A percentile compares a stretch with the other conserved stretches of the same genome.
Conservation (phyloP, 139 green algal genomes). For the Picochlorum sp. region DNA sequence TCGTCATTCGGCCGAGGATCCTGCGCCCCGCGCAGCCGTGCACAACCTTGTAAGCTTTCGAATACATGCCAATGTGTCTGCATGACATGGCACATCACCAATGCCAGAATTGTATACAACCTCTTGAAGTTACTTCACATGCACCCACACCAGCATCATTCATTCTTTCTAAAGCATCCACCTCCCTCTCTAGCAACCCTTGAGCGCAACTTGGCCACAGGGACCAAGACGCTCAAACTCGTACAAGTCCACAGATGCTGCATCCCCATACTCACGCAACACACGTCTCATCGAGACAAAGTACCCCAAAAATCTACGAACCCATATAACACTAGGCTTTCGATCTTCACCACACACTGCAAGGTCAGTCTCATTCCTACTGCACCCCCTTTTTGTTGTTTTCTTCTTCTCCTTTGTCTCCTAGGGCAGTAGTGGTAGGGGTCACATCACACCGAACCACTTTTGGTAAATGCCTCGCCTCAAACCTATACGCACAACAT, state of each 20-base stretch:
- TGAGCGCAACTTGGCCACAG: too few relatives aligned
- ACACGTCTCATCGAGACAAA: not conserved
- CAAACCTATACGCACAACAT: conserved; percentile 18
- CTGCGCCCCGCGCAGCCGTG: conserved; percentile 16
- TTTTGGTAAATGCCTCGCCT: conserved; percentile 29
- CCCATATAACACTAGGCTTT: conserved; percentile 24
- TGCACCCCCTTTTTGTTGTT: not conserved
- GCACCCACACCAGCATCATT: not conserved
- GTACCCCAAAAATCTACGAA: conserved; percentile 18
- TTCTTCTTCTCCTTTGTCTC: not conserved
- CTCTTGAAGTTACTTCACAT: not conserved
- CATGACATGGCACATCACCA: conserved; percentile 41
- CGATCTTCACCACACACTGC: conserved; percentile 1
- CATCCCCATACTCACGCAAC: not conserved
- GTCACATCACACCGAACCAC: conserved; percentile 18
- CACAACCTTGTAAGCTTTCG: conserved; percentile 46
- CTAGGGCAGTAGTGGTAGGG: not conserved
- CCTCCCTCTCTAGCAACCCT: too few relatives aligned
- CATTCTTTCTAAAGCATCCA: not conserved
- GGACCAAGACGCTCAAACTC: too few relatives aligned
- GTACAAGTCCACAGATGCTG: too few relatives aligned
- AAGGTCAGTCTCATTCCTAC: conserved; percentile 2
- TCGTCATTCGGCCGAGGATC: conserved; percentile 21
- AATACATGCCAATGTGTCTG: conserved; percentile 33
- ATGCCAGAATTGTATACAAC: conserved; percentile 42